Evolutionary conservation across 176 grass and related monocot genomes (phyloP).

Genomic region (Miscanthus lutarioriparius): DNA sequence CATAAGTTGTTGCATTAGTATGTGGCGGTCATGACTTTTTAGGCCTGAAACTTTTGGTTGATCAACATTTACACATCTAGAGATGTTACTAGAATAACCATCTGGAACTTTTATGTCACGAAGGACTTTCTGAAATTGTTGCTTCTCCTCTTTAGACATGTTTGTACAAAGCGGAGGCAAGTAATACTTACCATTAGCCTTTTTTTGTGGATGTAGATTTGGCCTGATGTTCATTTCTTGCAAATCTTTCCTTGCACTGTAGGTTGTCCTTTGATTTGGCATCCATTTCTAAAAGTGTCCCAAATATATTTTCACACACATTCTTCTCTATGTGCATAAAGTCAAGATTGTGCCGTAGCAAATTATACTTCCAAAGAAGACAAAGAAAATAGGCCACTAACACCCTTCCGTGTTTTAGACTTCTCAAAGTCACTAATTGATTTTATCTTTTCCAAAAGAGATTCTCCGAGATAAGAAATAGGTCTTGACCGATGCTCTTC

Average conservation of each 20-base stretch:
- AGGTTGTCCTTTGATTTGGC: not conserved
- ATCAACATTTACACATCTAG: not conserved
- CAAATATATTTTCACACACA: slow-evolving; percentile 13
- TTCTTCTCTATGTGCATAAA: slow-evolving; percentile 15
- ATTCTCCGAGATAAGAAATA: not conserved
- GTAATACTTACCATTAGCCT: slow-evolving; percentile 10
- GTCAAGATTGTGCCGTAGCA: not conserved
- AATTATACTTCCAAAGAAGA: not conserved
- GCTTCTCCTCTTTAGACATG: not conserved
- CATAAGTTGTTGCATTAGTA: not conserved
- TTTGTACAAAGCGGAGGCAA: not conserved
- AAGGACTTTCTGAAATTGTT: not conserved
- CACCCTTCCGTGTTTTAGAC: slow-evolving; percentile 4
- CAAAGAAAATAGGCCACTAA: not conserved
- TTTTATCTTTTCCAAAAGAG: slow-evolving; percentile 8
- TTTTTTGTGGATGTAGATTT: not conserved
- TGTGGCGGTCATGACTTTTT: not conserved
- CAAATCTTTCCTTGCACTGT: not conserved
- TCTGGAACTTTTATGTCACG: not conserved
- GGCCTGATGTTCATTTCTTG: not conserved
- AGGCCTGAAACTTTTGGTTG: not conserved
- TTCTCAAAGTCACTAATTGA: not conserved
- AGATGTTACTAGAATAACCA: slow-evolving; percentile 16
- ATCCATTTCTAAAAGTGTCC: slow-evolving; percentile 9
- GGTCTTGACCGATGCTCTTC: not conserved